Percentiles rank a stretch among this genome's conserved stretches.
Evolutionary conservation across 2,329 filamentous ascomycete genomes (phyloP).

Genomic region (Xylariales sp.): DNA sequence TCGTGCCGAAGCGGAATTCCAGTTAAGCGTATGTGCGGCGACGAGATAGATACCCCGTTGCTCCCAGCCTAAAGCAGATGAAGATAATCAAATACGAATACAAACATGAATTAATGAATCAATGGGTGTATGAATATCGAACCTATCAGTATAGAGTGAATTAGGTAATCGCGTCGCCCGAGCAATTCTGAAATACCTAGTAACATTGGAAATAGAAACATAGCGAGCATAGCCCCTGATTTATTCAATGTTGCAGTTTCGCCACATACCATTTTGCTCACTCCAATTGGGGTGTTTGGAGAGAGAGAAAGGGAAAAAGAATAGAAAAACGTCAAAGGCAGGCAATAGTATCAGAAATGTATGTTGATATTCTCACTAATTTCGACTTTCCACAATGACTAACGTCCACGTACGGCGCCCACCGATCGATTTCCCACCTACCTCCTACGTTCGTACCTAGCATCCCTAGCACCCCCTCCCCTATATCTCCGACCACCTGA

Average conservation of each 20-base stretch:
- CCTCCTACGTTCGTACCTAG: neutral
- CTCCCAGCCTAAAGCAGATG: neutral
- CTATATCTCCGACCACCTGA: neutral
- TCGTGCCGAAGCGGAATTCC: neutral
- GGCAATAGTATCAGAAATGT: neutral
- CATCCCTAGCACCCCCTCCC: too few species aligned
- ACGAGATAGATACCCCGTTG: constrained; percentile 20
- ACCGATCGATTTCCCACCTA: neutral
- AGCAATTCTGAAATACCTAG: neutral
- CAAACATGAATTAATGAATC: neutral
- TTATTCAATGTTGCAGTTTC: too few species aligned
- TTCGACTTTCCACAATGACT: constrained; percentile 1
- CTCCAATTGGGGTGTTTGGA: too few species aligned
- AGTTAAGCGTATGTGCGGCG: neutral
- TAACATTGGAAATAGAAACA: neutral
- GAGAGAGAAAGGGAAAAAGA: neutral
- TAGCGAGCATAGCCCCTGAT: neutral
- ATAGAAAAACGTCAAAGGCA: neutral
- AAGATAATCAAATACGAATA: constrained; percentile 8
- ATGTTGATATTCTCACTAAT: constrained; percentile 20
- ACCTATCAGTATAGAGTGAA: neutral
- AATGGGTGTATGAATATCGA: neutral
- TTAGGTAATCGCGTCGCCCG: neutral
- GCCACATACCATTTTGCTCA: too few species aligned
- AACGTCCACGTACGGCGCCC: neutral